Evolutionary conservation across 768 basidiomycete genomes (phyloP).

Genomic region (Lactarius psammicola): DNA sequence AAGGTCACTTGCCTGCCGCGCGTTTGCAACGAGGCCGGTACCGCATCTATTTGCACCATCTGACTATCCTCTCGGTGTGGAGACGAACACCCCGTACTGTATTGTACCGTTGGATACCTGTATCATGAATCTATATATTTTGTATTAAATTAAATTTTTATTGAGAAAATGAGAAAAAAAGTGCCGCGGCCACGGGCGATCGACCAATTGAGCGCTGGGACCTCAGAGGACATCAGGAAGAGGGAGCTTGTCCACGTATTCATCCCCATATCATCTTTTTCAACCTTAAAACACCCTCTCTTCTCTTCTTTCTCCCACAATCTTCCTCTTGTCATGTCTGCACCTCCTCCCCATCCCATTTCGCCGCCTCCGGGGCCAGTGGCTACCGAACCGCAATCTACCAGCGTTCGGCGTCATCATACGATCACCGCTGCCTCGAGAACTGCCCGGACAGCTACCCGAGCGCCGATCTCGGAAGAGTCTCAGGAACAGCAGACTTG

Average conservation of each 20-base stretch:
- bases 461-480: constrained; percentile 28
- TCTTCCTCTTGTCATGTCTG: constrained; percentile 20
- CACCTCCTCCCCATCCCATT: constrained; percentile 22
- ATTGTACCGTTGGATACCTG: background rate
- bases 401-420: constrained; percentile 28
- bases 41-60: too few species aligned
- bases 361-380: constrained; percentile 26
- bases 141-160: background rate
- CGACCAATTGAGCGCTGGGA: background rate
- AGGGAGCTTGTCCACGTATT: background rate
- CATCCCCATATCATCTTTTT: constrained; percentile 1
- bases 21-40: constrained; percentile 16
- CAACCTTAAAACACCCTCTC: background rate
- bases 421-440: constrained; percentile 30
- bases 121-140: background rate
- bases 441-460: constrained; percentile 21
- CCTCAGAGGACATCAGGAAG: background rate
- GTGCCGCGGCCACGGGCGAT: constrained; percentile 1
- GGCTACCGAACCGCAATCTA: constrained; percentile 8
- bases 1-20: constrained; percentile 2
- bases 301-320: constrained; percentile 5
- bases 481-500: constrained; percentile 27
- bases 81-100: too few species aligned
- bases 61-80: background rate
- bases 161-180: background rate